A percentile compares a stretch with the other conserved stretches of the same genome.
phyloP scores from a whole-genome alignment of 768 basidiomycete species.

The Cystoderma amianthinum region DNA sequence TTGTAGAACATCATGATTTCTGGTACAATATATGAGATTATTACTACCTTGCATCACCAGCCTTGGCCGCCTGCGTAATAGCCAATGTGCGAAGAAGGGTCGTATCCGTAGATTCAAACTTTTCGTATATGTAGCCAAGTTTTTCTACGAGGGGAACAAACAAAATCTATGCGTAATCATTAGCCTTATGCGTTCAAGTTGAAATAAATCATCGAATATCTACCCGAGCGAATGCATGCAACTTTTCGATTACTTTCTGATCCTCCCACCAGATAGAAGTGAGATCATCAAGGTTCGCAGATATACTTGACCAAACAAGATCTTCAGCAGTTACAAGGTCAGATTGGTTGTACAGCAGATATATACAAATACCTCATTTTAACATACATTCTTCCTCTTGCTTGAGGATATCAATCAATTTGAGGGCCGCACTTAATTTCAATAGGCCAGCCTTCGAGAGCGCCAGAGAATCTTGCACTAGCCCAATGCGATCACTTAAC shows the following conservation, averaged over 20 bases:
- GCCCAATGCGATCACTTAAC: constrained; percentile 82
- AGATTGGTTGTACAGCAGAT: background rate
- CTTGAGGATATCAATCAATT: constrained; percentile 60
- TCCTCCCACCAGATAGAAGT: constrained; percentile 82
- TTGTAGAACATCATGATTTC: background rate
- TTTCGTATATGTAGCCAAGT: constrained; percentile 71
- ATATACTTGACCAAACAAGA: constrained; percentile 76
- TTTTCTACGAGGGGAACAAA: constrained; percentile 72
- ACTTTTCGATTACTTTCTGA: constrained; percentile 35
- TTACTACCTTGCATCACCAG: constrained; percentile 17
- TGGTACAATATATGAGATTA: constrained; percentile 1
- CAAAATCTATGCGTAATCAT: too few relatives aligned
- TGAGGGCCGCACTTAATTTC: constrained; percentile 70
- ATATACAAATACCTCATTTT: background rate
- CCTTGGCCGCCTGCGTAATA: constrained; percentile 41
- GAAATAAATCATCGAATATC: constrained; percentile 11
- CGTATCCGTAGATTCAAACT: constrained; percentile 59
- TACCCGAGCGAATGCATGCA: constrained; percentile 60
- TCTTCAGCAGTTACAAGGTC: constrained; percentile 34
- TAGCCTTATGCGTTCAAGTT: constrained; percentile 27
- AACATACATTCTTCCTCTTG: constrained; percentile 67
- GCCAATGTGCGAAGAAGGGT: constrained; percentile 71
- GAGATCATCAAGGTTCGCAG: constrained; percentile 46
- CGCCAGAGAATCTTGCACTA: constrained; percentile 78
- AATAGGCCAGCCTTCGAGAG: constrained; percentile 78